A percentile compares a stretch with the other conserved stretches of the same genome.
phyloP scores from a whole-genome alignment of 2,329 filamentous ascomycete genomes.

The Fusarium sp. region DNA sequence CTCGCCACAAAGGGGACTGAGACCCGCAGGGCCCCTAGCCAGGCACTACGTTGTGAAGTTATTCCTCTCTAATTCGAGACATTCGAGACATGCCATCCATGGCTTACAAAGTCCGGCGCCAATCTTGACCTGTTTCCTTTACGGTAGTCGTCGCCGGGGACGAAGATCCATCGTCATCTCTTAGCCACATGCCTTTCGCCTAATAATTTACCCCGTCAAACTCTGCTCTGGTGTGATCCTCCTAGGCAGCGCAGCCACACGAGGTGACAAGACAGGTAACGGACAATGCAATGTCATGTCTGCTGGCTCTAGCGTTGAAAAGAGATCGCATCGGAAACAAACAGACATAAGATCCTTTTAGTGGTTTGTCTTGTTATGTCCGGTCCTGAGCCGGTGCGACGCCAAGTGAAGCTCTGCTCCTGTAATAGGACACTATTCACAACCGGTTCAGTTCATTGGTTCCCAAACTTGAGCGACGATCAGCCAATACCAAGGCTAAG shows the following conservation, averaged over 20 bases:
- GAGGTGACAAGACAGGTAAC: not conserved
- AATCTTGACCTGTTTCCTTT: conserved; percentile 22
- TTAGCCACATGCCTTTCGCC: conserved; percentile 6
- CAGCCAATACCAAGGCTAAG: conserved; percentile 10
- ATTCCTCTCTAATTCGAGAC: conserved; percentile 11
- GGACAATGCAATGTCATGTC: too few relatives aligned
- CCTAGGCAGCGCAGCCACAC: not conserved
- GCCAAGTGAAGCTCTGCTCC: conserved; percentile 24
- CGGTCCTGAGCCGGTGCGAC: conserved; percentile 31
- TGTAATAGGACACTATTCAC: conserved; percentile 16
- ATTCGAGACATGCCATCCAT: conserved; percentile 26
- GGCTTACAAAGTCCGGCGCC: conserved; percentile 19
- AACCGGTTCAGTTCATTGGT: conserved; percentile 8
- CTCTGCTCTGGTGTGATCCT: conserved; percentile 14
- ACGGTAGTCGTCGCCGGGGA: conserved; percentile 12
- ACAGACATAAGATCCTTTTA: conserved; percentile 1
- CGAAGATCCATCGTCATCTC: conserved; percentile 32
- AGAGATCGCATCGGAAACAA: not conserved
- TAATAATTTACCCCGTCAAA: conserved; percentile 1
- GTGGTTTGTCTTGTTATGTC: conserved; percentile 22
- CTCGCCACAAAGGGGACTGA: conserved; percentile 35
- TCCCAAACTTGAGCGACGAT: conserved; percentile 12
- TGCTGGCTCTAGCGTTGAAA: too few relatives aligned
- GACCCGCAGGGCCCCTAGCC: conserved; percentile 26
- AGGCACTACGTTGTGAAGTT: conserved; percentile 10